A percentile compares a stretch with the other conserved stretches of the same genome.
These are phyloP conservation scores for Evernia prunastri DNA, from an alignment of 495 filamentous ascomycete species.

Conservation along the genomic window DNA sequence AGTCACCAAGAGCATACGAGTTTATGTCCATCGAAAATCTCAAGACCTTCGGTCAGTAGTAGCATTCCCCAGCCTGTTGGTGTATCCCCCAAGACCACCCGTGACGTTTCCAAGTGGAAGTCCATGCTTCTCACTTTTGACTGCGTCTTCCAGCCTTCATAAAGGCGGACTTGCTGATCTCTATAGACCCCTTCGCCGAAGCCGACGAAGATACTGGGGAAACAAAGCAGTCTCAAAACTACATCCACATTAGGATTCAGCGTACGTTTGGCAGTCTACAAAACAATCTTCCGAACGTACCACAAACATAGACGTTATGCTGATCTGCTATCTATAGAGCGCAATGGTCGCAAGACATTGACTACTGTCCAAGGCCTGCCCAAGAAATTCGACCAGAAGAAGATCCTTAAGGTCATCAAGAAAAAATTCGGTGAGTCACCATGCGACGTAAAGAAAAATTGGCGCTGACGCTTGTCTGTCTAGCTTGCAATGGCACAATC, in stretches of 20 bases:
- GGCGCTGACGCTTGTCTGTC: not conserved
- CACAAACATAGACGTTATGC: constrained; percentile 4
- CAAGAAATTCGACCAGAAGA: constrained; percentile 98
- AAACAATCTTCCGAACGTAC: not conserved
- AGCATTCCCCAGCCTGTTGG: constrained; percentile 2
- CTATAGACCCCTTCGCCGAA: constrained; percentile 99
- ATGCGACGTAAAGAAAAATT: not conserved
- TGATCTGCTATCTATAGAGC: constrained; percentile 54
- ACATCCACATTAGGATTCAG: constrained; percentile 99
- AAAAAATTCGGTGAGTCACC: constrained; percentile 86
- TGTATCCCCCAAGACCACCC: not conserved
- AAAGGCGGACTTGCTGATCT: constrained; percentile 11
- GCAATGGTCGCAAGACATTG: constrained; percentile 99
- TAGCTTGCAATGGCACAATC: constrained; percentile 99
- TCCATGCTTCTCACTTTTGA: not conserved
- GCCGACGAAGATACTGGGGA: constrained; percentile 98
- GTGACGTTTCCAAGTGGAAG: not conserved
- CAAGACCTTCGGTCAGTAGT: constrained; percentile 91
- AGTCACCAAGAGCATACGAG: constrained; percentile 46
- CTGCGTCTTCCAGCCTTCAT: not conserved
- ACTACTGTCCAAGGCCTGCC: constrained; percentile 98
- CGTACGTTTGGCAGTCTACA: constrained; percentile 56
- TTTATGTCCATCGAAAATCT: constrained; percentile 99
- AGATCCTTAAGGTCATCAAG: constrained; percentile 99
- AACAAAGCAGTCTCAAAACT: constrained; percentile 88